Conservation (phyloP, 805 yeast genomes). For the Barnettozyma pratensis region DNA sequence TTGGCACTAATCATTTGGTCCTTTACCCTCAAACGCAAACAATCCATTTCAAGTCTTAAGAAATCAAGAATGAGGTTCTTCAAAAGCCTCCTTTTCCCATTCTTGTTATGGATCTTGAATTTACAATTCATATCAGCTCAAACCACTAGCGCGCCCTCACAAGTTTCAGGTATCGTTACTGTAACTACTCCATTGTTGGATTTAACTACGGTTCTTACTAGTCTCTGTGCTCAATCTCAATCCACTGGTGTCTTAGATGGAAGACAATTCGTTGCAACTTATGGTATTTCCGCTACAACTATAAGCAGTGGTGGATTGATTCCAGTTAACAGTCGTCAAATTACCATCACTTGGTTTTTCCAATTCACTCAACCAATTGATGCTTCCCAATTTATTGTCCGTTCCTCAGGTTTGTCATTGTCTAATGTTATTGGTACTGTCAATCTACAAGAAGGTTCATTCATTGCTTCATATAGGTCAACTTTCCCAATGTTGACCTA, state of each 20-base stretch:
- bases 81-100: not conserved
- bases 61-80: not conserved
- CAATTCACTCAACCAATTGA: slow-evolving; percentile 7
- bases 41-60: not conserved
- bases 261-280: slow-evolving; percentile 4
- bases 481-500: slow-evolving; percentile 2
- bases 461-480: slow-evolving; percentile 8
- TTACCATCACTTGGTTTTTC: slow-evolving; percentile 11
- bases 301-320: not conserved
- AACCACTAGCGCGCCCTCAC: not conserved
- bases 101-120: not conserved
- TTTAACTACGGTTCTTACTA: not conserved
- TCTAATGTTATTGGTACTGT: slow-evolving; percentile 8
- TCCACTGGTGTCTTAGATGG: slow-evolving; percentile 5
- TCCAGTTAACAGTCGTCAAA: slow-evolving; percentile 1
- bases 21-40: not conserved
- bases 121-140: not conserved
- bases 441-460: slow-evolving; percentile 16
- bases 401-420: slow-evolving; percentile 6
- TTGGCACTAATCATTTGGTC: not conserved
- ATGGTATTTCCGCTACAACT: slow-evolving; percentile 7
- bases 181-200: not conserved
- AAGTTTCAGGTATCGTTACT: not conserved
- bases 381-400: slow-evolving; percentile 10
- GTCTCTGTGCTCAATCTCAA: slow-evolving; percentile 4